Evolutionary conservation across 2,329 filamentous ascomycete species (phyloP).

Genomic region (Rhynchosporium graminicola): DNA sequence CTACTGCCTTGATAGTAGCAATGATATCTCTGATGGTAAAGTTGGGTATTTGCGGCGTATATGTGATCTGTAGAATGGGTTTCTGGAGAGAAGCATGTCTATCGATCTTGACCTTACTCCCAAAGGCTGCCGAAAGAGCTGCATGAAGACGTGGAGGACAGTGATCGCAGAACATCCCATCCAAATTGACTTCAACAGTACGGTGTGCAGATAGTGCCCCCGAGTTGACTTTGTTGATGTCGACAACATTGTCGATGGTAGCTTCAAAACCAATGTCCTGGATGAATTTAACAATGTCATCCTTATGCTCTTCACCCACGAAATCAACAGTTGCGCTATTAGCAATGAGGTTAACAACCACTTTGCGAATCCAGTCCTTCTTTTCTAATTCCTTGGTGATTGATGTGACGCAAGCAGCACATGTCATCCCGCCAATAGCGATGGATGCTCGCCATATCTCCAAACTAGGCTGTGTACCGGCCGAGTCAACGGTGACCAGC

Average conservation of each 20-base stretch:
- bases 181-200: conserved; percentile 64
- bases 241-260: conserved; percentile 52
- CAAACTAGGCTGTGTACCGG: conserved; percentile 36
- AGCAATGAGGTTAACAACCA: conserved; percentile 53
- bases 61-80: conserved; percentile 70
- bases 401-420: conserved; percentile 53
- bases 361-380: conserved; percentile 50
- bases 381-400: conserved; percentile 51
- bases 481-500: conserved; percentile 43
- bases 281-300: conserved; percentile 50
- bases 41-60: conserved; percentile 64
- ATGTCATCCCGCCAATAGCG: conserved; percentile 58
- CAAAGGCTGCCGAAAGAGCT: conserved; percentile 53
- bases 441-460: conserved; percentile 51
- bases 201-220: conserved; percentile 38
- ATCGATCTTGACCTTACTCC: conserved; percentile 50
- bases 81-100: conserved; percentile 57
- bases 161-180: conserved; percentile 74
- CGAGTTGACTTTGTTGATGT: conserved; percentile 24
- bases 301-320: conserved; percentile 46
- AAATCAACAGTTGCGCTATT: conserved; percentile 53
- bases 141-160: conserved; percentile 62
- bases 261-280: conserved; percentile 68
- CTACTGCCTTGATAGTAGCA: conserved; percentile 62
- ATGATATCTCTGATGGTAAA: conserved; percentile 79